Conservation (phyloP, 768 basidiomycete species). For the Rhodosporidiobolus sp. region DNA sequence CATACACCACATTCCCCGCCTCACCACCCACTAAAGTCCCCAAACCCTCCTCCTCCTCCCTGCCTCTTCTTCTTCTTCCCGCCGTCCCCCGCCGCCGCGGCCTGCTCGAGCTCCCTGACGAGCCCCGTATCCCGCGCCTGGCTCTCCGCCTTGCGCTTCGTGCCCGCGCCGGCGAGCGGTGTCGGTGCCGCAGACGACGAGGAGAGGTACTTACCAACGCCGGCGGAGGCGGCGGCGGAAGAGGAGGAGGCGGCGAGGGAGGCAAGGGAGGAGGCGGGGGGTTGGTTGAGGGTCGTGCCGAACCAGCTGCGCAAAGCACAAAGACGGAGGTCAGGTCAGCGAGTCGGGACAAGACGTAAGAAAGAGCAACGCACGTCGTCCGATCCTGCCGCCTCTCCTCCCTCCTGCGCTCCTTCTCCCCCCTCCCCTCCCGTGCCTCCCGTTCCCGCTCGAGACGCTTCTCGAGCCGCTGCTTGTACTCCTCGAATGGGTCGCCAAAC, state of each 20-base stretch:
- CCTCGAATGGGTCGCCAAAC: slow-evolving; percentile 77
- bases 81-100: slow-evolving; percentile 48
- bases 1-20: no score
- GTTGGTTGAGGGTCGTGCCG: slow-evolving; percentile 70
- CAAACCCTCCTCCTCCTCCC: slow-evolving; percentile 69
- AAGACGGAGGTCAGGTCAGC: no score
- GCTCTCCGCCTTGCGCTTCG: slow-evolving; percentile 27
- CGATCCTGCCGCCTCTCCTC: slow-evolving; percentile 51
- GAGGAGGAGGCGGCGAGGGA: slow-evolving; percentile 2
- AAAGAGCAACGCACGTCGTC: slow-evolving; percentile 49
- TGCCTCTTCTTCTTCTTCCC: slow-evolving; percentile 76
- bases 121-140: slow-evolving; percentile 1
- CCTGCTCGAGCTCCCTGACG: slow-evolving; percentile 17
- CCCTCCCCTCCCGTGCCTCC: slow-evolving; percentile 49
- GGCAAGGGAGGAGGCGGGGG: neutral
- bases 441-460: slow-evolving; percentile 54
- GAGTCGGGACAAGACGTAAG: neutral
- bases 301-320: slow-evolving; percentile 59
- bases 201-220: slow-evolving; percentile 31
- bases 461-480: slow-evolving; percentile 76
- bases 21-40: slow-evolving; percentile 87
- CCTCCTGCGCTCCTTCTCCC: slow-evolving; percentile 35
- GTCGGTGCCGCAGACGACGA: slow-evolving; percentile 6
- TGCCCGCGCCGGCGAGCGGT: slow-evolving; percentile 8
- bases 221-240: neutral